Percentiles rank a stretch among this genome's conserved stretches.
These are phyloP conservation scores for Gossypium gossypioides DNA, from an alignment of 441 rosid species.

Conservation along the genomic window DNA sequence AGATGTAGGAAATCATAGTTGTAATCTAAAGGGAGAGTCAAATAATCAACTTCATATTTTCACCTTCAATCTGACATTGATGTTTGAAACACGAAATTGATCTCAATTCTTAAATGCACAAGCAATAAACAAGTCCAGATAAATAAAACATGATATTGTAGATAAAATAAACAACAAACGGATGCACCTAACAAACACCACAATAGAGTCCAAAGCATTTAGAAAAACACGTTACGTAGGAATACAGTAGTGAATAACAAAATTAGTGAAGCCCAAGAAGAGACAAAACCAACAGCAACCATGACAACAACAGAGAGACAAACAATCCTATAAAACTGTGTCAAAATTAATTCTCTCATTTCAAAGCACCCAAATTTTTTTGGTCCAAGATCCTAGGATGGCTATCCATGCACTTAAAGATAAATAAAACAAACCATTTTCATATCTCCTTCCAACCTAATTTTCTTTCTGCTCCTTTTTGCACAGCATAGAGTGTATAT, in stretches of 20 bases:
- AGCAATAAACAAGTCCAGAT: not conserved
- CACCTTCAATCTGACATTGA: not conserved
- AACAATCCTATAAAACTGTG: not conserved
- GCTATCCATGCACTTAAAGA: not conserved
- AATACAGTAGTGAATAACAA: not conserved
- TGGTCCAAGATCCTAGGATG: not conserved
- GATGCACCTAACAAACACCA: not conserved
- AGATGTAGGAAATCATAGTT: not conserved
- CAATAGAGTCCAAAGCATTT: not conserved
- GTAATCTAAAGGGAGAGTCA: not conserved
- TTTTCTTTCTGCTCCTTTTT: not conserved
- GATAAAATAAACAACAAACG: not conserved
- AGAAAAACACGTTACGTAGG: not conserved
- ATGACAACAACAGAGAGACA: not conserved
- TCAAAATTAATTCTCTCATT: not conserved
- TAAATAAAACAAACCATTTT: not conserved
- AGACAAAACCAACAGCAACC: not conserved
- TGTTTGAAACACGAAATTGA: slow-evolving; percentile 1
- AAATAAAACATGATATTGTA: not conserved
- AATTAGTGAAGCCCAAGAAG: not conserved
- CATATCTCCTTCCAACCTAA: not conserved
- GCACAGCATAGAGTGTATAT: not conserved
- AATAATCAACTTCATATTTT: not conserved
- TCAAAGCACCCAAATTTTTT: not conserved
- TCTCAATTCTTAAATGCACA: not conserved